Percentiles rank a stretch among this genome's conserved stretches.
These are phyloP conservation scores for Apocynum venetum DNA, from an alignment of 257 asterid genomes.

Conservation along the genomic window DNA sequence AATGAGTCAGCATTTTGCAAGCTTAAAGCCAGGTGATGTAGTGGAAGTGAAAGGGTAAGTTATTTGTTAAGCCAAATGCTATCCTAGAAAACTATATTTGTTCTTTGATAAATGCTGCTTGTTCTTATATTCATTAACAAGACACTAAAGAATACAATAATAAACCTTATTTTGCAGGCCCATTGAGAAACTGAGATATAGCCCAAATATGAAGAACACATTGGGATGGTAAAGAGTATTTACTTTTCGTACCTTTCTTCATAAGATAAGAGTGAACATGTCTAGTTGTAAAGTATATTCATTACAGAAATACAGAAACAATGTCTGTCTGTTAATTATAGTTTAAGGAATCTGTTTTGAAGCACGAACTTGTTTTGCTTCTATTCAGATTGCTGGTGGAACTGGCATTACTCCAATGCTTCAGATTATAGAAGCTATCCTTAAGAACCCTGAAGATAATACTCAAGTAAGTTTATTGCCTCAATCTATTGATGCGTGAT, in stretches of 20 bases:
- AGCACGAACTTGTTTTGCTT: slow-evolving; percentile 10
- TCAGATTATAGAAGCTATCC: slow-evolving; percentile 86
- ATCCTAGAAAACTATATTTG: neutral
- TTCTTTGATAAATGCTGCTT: neutral
- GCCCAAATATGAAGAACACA: slow-evolving; percentile 88
- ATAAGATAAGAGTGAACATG: neutral
- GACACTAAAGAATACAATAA: slow-evolving; percentile 9
- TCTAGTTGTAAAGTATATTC: neutral
- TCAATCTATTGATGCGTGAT: slow-evolving; percentile 8
- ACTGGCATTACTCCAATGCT: slow-evolving; percentile 97
- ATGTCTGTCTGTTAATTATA: neutral
- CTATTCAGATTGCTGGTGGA: slow-evolving; percentile 87
- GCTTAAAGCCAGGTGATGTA: slow-evolving; percentile 88
- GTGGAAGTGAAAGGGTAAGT: slow-evolving; percentile 93
- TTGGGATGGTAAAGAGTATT: slow-evolving; percentile 81
- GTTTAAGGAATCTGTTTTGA: slow-evolving; percentile 1
- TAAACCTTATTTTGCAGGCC: slow-evolving; percentile 57
- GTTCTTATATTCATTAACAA: neutral
- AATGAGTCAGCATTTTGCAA: slow-evolving; percentile 97
- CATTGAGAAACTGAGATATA: slow-evolving; percentile 77
- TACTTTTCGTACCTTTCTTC: slow-evolving; percentile 1
- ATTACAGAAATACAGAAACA: neutral
- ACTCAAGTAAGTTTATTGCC: slow-evolving; percentile 52
- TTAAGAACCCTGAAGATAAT: slow-evolving; percentile 85
- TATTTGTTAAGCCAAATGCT: slow-evolving; percentile 4